These are phyloP conservation scores for Aphanomyces cochlioides DNA, from an alignment of 352 stramenopile species.

Conservation along the genomic window DNA sequence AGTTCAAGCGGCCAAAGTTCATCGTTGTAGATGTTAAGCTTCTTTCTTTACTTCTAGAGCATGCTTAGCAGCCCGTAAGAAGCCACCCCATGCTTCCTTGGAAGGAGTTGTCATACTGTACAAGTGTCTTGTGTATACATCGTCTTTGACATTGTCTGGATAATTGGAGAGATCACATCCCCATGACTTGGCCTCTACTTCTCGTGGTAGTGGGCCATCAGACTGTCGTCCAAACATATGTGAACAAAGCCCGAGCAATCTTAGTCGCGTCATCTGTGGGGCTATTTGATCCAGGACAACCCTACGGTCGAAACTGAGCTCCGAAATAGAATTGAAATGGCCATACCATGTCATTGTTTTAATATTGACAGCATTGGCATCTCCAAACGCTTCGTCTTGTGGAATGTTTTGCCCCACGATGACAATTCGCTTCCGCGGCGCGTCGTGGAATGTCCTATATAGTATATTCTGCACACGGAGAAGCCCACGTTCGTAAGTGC, in stretches of 20 bases:
- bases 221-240: not conserved
- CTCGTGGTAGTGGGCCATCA: not conserved
- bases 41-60: not conserved
- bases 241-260: not conserved
- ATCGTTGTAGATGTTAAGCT: too few species aligned
- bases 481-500: not conserved
- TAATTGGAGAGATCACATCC: not conserved
- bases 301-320: not conserved
- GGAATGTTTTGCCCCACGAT: constrained; percentile 3
- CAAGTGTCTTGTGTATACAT: not conserved
- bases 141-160: not conserved
- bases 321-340: not conserved
- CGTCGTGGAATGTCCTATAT: not conserved
- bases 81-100: not conserved
- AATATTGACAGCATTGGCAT: not conserved
- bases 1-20: too few species aligned
- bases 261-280: not conserved
- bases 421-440: not conserved
- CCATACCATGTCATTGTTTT: constrained; percentile 2
- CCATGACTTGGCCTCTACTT: not conserved
- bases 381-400: not conserved
- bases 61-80: not conserved
- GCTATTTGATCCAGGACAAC: not conserved
- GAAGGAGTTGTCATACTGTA: not conserved
- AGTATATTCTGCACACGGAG: not conserved